A percentile compares a stretch with the other conserved stretches of the same genome.
phyloP scores from a whole-genome alignment of 257 asterid genomes.

The Solanum etuberosum region DNA sequence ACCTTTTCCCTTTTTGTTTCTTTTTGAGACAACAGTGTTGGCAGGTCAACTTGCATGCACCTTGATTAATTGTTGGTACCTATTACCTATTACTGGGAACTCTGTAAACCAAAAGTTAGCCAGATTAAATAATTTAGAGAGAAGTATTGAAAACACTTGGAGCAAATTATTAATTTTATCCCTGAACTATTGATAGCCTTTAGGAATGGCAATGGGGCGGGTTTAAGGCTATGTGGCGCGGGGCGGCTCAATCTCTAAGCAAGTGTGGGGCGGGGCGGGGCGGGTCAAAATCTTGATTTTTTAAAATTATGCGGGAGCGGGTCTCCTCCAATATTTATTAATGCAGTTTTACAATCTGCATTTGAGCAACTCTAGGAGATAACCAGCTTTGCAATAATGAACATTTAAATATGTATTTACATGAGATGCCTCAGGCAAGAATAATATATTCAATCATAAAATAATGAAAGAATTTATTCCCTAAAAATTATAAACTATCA shows the following conservation, averaged over 20 bases:
- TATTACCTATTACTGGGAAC: not conserved
- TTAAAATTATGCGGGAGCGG: not conserved
- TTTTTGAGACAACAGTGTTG: not conserved
- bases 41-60: not conserved
- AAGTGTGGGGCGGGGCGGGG: too few species aligned
- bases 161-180: too few species aligned
- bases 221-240: too few species aligned
- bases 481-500: not conserved
- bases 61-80: not conserved
- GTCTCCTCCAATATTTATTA: not conserved
- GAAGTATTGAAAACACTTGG: too few species aligned
- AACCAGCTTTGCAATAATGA: not conserved
- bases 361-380: not conserved
- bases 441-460: not conserved
- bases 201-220: too few species aligned
- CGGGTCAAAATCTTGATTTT: not conserved
- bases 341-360: not conserved
- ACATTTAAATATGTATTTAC: not conserved
- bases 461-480: not conserved
- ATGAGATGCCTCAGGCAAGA: too few species aligned
- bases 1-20: not conserved
- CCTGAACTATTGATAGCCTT: too few species aligned
- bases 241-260: too few species aligned
- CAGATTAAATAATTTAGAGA: too few species aligned
- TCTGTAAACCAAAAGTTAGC: not conserved